Conservation (phyloP, 164 flowering plant species). For the Magnolia kwangsiensis region DNA sequence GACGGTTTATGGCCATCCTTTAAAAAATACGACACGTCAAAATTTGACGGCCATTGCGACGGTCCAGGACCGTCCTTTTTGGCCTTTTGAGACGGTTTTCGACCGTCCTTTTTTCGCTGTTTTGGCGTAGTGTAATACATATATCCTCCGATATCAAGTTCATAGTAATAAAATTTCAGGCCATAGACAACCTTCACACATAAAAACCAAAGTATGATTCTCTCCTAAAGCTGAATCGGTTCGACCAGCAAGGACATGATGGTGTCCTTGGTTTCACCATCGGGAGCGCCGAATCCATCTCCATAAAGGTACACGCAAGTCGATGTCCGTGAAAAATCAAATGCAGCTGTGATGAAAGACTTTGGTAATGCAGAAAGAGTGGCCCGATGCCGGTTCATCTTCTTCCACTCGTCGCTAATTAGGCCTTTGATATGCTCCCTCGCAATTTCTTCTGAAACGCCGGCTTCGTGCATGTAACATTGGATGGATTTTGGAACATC, state of each 20-base stretch:
- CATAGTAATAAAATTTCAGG: no score
- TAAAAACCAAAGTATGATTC: no score
- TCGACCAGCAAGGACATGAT: conserved; percentile 20
- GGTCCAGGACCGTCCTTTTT: no score
- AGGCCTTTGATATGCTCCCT: conserved; percentile 14
- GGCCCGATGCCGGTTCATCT: conserved; percentile 21
- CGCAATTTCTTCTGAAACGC: conserved; percentile 15
- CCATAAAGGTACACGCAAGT: conserved; percentile 30
- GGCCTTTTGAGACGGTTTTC: no score
- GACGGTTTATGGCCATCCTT: no score
- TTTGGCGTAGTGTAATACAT: no score
- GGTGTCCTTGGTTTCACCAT: conserved; percentile 13
- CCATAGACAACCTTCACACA: no score
- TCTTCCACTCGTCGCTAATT: conserved; percentile 22
- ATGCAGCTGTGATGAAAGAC: conserved; percentile 17
- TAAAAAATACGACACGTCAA: no score
- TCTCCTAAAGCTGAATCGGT: conserved; percentile 1
- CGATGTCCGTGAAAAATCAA: conserved; percentile 29
- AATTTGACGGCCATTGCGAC: no score
- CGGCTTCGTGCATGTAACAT: conserved; percentile 22
- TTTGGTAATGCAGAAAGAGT: conserved; percentile 12
- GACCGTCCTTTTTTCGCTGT: no score
- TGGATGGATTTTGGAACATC: conserved; percentile 32
- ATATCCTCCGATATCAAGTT: no score
- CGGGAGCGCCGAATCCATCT: conserved; percentile 14